A percentile compares a stretch with the other conserved stretches of the same genome.
phyloP scores from a whole-genome alignment of 768 basidiomycete species.

The Pisolithus microcarpus region DNA sequence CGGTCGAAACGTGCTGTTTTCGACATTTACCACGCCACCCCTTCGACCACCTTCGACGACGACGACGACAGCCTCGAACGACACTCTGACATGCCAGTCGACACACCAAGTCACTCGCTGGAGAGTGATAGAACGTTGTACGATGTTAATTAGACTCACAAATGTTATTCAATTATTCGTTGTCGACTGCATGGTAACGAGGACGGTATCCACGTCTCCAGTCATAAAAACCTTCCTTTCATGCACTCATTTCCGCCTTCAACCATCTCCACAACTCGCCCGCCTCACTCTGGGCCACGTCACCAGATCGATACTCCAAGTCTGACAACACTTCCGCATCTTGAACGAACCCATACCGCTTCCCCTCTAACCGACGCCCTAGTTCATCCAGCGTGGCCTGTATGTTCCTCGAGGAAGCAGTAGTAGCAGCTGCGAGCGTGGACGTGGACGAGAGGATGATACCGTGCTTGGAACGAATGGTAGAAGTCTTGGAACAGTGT shows the following conservation, averaged over 20 bases:
- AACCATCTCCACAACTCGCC: constrained; percentile 23
- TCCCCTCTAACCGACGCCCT: constrained; percentile 24
- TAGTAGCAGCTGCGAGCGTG: background rate
- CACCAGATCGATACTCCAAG: background rate
- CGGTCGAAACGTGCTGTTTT: too few species aligned
- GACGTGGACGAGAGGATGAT: constrained; percentile 1
- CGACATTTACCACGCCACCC: background rate
- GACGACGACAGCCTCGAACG: background rate
- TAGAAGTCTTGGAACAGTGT: background rate
- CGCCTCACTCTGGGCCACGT: constrained; percentile 2
- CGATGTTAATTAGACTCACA: too few species aligned
- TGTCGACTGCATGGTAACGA: background rate
- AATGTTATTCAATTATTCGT: too few species aligned
- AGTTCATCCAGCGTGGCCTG: constrained; percentile 16
- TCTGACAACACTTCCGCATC: constrained; percentile 11
- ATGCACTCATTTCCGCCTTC: constrained; percentile 14
- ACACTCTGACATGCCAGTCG: background rate
- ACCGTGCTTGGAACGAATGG: background rate
- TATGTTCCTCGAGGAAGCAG: constrained; percentile 1
- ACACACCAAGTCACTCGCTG: too few species aligned
- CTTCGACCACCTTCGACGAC: too few species aligned
- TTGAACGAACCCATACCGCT: constrained; percentile 34
- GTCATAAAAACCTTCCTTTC: background rate
- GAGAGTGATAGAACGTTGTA: too few species aligned
- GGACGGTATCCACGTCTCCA: too few species aligned